Conservation (phyloP, 495 filamentous ascomycete genomes). For the Xylaria longipes region DNA sequence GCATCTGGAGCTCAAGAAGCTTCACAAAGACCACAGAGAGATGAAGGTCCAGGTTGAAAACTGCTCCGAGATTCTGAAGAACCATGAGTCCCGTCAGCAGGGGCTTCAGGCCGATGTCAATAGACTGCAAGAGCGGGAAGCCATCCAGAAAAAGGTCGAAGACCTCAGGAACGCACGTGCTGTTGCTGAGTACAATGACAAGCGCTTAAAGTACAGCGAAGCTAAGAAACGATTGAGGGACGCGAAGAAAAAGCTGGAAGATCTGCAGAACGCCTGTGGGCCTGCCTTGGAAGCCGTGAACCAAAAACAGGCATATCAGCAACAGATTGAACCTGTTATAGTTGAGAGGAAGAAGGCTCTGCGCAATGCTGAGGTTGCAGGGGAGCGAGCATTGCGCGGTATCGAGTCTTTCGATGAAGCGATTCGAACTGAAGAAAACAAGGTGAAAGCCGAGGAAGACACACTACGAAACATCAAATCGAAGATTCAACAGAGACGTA, state of each 20-base stretch:
- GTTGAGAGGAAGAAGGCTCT: constrained; percentile 57
- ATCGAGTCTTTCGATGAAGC: constrained; percentile 60
- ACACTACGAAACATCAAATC: constrained; percentile 56
- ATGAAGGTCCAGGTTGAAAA: constrained; percentile 62
- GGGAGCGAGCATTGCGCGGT: constrained; percentile 54
- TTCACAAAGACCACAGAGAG: constrained; percentile 72
- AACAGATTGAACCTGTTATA: constrained; percentile 55
- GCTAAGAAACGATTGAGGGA: constrained; percentile 55
- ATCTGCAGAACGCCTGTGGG: constrained; percentile 65
- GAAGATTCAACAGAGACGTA: constrained; percentile 52
- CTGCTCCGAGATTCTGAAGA: constrained; percentile 66
- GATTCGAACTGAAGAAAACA: constrained; percentile 60
- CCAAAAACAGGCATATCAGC: constrained; percentile 66
- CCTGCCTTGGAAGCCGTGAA: constrained; percentile 72
- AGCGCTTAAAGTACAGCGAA: constrained; percentile 48
- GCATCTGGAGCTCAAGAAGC: constrained; percentile 74
- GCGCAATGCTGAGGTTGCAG: constrained; percentile 57
- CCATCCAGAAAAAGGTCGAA: constrained; percentile 68
- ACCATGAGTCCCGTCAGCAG: constrained; percentile 75
- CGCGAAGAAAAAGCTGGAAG: constrained; percentile 57
- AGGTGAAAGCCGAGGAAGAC: constrained; percentile 65
- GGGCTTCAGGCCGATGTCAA: constrained; percentile 83
- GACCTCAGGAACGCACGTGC: constrained; percentile 70
- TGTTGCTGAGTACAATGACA: constrained; percentile 65
- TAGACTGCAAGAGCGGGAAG: constrained; percentile 74